Conservation (phyloP, 2,329 filamentous ascomycete species). For the Botrytis elliptica region DNA sequence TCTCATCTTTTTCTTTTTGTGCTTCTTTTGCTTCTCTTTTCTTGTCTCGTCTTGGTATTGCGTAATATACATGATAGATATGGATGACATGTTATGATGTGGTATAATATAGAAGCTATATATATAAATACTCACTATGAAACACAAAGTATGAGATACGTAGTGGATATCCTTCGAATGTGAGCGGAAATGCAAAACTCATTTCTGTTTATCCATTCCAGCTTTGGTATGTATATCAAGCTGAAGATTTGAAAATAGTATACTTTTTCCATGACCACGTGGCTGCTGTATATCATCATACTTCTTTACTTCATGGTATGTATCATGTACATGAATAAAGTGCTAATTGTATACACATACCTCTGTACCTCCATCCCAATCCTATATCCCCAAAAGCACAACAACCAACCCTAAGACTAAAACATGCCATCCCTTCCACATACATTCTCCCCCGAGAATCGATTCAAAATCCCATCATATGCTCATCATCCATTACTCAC, state of each 20-base stretch:
- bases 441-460: background rate
- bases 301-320: too few relatives aligned
- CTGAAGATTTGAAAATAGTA: too few relatives aligned
- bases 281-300: too few relatives aligned
- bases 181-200: background rate
- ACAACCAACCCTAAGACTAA: accelerated
- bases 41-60: background rate
- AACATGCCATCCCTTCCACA: background rate
- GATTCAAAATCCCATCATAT: background rate
- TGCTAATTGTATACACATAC: background rate
- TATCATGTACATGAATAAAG: background rate
- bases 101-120: background rate
- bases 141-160: background rate
- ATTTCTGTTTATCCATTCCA: background rate
- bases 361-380: background rate
- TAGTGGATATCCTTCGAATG: background rate
- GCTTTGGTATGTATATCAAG: too few relatives aligned
- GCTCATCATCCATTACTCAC: background rate
- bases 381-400: background rate
- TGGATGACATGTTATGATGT: background rate
- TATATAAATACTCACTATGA: background rate
- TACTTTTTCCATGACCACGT: too few relatives aligned
- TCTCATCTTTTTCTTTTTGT: background rate
- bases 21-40: background rate
- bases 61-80: background rate